These are phyloP conservation scores for Pichia sp. DNA, from an alignment of 1,139 yeast species.

Conservation along the genomic window DNA sequence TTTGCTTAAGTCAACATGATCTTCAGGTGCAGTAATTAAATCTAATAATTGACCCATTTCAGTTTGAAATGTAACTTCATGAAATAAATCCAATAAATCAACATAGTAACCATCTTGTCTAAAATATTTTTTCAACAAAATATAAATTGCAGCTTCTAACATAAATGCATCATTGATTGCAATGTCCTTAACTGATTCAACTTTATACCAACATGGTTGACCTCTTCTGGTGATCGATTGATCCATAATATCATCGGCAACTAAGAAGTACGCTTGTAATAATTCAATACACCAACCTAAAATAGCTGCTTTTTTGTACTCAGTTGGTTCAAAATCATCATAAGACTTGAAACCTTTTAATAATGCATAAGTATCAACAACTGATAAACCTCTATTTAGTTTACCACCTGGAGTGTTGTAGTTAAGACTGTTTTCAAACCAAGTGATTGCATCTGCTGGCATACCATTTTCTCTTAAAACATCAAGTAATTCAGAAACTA, in stretches of 20 bases:
- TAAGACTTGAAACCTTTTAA: slow-evolving; percentile 55
- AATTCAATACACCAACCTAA: slow-evolving; percentile 96
- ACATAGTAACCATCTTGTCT: slow-evolving; percentile 75
- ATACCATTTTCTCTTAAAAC: slow-evolving; percentile 66
- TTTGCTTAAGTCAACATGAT: slow-evolving; percentile 77
- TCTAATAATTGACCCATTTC: slow-evolving; percentile 96
- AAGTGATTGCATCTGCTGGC: slow-evolving; percentile 78
- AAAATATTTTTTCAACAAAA: slow-evolving; percentile 84
- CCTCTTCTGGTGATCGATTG: slow-evolving; percentile 95
- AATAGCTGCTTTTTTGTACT: slow-evolving; percentile 78
- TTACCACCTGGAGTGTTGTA: slow-evolving; percentile 97
- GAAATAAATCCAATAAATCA: slow-evolving; percentile 86
- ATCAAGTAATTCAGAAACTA: slow-evolving; percentile 69
- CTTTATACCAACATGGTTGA: slow-evolving; percentile 95
- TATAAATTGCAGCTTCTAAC: slow-evolving; percentile 92
- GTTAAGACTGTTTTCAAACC: slow-evolving; percentile 71
- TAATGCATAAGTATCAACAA: slow-evolving; percentile 83
- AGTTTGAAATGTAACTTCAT: slow-evolving; percentile 92
- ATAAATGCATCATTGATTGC: slow-evolving; percentile 97
- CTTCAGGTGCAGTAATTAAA: slow-evolving; percentile 95
- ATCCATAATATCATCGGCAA: slow-evolving; percentile 99
- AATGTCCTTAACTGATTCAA: slow-evolving; percentile 74
- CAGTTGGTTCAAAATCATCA: slow-evolving; percentile 53
- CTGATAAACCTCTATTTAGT: slow-evolving; percentile 92
- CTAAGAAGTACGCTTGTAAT: slow-evolving; percentile 92